Evolutionary conservation across 495 filamentous ascomycete genomes (phyloP).

Genomic region (Aspergillus nidulans): DNA sequence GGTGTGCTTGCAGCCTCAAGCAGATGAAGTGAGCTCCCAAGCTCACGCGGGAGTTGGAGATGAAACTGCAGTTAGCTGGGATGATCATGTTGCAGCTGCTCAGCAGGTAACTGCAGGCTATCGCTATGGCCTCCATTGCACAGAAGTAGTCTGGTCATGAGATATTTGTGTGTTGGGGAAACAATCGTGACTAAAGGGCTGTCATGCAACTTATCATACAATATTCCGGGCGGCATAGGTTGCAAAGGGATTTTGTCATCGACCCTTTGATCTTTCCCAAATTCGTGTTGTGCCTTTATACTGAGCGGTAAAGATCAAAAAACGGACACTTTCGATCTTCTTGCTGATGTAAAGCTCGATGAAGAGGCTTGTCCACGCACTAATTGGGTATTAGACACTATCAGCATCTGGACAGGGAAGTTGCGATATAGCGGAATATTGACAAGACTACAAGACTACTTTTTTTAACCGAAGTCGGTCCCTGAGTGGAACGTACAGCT

Average conservation of each 20-base stretch:
- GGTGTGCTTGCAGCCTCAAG: neutral
- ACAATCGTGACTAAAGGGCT: constrained; percentile 12
- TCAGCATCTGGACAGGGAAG: too few species aligned
- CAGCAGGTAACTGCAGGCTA: neutral
- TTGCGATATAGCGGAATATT: too few species aligned
- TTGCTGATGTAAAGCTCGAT: neutral
- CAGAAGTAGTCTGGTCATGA: constrained; percentile 10
- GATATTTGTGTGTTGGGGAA: constrained; percentile 11
- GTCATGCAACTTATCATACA: constrained; percentile 5
- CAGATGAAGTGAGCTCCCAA: neutral
- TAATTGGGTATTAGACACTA: too few species aligned
- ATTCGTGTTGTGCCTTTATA: constrained; percentile 12
- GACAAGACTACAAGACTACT: too few species aligned
- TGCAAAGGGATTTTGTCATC: neutral
- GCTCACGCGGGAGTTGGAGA: neutral
- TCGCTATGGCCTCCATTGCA: constrained; percentile 6
- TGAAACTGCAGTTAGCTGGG: neutral
- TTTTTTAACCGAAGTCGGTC: too few species aligned
- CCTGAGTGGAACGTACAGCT: too few species aligned
- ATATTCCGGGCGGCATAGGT: constrained; percentile 8
- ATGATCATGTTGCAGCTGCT: neutral
- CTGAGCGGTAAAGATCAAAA: neutral
- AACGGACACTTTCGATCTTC: neutral
- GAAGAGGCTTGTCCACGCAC: too few species aligned
- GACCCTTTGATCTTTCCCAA: constrained; percentile 2